Percentiles rank a stretch among this genome's conserved stretches.
Evolutionary conservation across 345 rosid genomes (phyloP).

Genomic region (Salix udensis): DNA sequence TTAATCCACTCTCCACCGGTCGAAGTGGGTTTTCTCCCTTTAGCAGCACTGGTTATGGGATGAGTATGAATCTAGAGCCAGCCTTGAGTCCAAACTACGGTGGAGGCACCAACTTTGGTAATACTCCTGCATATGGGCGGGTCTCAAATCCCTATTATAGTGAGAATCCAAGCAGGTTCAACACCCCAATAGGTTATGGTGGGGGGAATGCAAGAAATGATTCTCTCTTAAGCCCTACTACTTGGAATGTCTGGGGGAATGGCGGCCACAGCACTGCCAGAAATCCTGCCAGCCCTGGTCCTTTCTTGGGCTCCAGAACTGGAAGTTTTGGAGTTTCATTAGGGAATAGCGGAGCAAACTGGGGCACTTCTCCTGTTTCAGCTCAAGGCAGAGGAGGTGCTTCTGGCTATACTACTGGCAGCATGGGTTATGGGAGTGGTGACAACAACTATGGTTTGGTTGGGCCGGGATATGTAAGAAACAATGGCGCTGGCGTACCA

Average conservation of each 20-base stretch:
- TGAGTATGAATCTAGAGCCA: slow-evolving; percentile 66
- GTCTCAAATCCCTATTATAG: slow-evolving; percentile 49
- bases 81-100: slow-evolving; percentile 57
- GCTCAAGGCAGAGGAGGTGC: slow-evolving; percentile 40
- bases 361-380: slow-evolving; percentile 58
- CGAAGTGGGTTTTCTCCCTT: slow-evolving; percentile 60
- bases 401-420: slow-evolving; percentile 35
- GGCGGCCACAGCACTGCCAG: slow-evolving; percentile 41
- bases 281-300: slow-evolving; percentile 45
- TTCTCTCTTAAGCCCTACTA: slow-evolving; percentile 50
- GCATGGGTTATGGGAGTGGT: slow-evolving; percentile 35
- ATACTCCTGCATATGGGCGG: slow-evolving; percentile 61
- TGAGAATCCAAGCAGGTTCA: slow-evolving; percentile 61
- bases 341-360: slow-evolving; percentile 65
- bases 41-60: slow-evolving; percentile 56
- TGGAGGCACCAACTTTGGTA: slow-evolving; percentile 55
- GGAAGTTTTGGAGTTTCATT: slow-evolving; percentile 57
- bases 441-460: slow-evolving; percentile 41
- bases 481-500: slow-evolving; percentile 39
- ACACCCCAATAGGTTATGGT: slow-evolving; percentile 62
- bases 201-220: slow-evolving; percentile 49
- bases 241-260: slow-evolving; percentile 81
- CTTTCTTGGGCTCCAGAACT: slow-evolving; percentile 45
- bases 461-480: slow-evolving; percentile 59
- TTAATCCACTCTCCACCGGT: slow-evolving; percentile 62